phyloP scores from a whole-genome alignment of 805 yeast genomes.

The Nakazawaea peltata region DNA sequence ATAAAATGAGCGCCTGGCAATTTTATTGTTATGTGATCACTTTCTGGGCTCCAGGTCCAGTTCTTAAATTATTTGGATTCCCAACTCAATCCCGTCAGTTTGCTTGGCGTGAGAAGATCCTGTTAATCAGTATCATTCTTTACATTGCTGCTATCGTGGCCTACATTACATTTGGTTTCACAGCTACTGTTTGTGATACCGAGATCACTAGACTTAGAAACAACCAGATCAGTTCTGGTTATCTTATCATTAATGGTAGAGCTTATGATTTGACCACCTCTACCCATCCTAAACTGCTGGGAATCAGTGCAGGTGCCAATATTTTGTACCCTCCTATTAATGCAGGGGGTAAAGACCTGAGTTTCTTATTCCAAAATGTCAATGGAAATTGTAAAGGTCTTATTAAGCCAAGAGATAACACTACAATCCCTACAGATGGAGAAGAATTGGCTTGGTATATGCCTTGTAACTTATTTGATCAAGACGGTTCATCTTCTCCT shows the following conservation, averaged over 20 bases:
- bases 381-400: constrained; percentile 83
- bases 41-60: constrained; percentile 85
- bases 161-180: constrained; percentile 83
- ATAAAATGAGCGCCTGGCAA: constrained; percentile 48
- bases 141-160: constrained; percentile 74
- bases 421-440: constrained; percentile 60
- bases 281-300: constrained; percentile 74
- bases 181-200: constrained; percentile 66
- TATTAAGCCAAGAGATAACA: constrained; percentile 59
- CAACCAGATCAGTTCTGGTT: constrained; percentile 50
- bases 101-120: constrained; percentile 98
- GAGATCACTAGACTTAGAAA: constrained; percentile 42
- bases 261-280: constrained; percentile 67
- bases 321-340: constrained; percentile 75
- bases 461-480: constrained; percentile 73
- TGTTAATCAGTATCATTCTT: constrained; percentile 66
- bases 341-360: constrained; percentile 85
- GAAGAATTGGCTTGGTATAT: constrained; percentile 86
- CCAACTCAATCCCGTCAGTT: constrained; percentile 72
- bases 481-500: constrained; percentile 65
- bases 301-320: constrained; percentile 62
- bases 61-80: constrained; percentile 69
- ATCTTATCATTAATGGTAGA: constrained; percentile 73
- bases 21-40: constrained; percentile 74
- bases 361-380: constrained; percentile 83